Percentiles rank a stretch among this genome's conserved stretches.
These are phyloP conservation scores for Apiospora sp. DNA, from an alignment of 2,329 filamentous ascomycete genomes.

Conservation along the genomic window DNA sequence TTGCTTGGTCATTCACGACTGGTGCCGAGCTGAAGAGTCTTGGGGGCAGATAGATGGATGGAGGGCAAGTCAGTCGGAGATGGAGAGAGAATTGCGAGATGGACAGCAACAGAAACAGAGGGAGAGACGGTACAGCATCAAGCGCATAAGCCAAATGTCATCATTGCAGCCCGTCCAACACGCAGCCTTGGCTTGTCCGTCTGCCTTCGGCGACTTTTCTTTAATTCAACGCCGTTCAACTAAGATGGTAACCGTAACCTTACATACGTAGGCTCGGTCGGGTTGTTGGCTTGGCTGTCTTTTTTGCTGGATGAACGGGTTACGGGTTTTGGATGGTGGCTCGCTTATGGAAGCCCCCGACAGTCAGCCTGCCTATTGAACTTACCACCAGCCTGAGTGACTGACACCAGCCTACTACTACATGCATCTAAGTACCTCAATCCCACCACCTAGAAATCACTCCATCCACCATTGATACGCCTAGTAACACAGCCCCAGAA, in stretches of 20 bases:
- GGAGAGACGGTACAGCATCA: neutral
- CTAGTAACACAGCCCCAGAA: neutral
- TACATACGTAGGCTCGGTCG: neutral
- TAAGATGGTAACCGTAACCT: neutral
- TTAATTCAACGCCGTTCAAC: constrained; percentile 9
- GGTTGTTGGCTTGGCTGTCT: neutral
- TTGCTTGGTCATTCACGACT: neutral
- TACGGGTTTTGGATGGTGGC: neutral
- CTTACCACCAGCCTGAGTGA: too few species aligned
- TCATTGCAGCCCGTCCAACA: neutral
- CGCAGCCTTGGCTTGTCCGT: neutral
- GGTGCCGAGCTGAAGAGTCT: neutral
- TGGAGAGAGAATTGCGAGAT: neutral
- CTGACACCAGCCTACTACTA: too few species aligned
- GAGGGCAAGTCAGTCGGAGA: neutral
- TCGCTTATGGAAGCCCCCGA: neutral
- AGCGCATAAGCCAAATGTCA: constrained; percentile 9
- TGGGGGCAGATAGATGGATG: neutral
- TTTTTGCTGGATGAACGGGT: neutral
- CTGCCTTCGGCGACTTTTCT: constrained; percentile 8
- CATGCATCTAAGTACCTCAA: neutral
- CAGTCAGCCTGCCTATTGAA: neutral
- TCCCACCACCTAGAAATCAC: neutral
- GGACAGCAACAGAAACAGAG: neutral
- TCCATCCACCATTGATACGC: neutral